Conservation (phyloP, 305 asterid genomes). For the Plantago rigida region DNA sequence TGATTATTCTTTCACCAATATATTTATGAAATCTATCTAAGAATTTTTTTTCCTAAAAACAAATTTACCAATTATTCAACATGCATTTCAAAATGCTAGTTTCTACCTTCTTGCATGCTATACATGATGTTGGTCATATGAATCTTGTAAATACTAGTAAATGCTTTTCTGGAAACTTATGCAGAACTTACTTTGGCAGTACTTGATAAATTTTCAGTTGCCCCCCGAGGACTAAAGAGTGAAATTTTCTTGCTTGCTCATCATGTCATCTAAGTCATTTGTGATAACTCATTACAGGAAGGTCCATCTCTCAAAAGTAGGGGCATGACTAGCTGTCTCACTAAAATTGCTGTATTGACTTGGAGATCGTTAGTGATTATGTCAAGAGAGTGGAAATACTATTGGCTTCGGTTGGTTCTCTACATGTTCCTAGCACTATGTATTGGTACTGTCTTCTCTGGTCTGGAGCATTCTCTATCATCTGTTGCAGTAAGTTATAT, state of each 20-base stretch:
- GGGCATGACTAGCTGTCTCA: conserved; percentile 58
- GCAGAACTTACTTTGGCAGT: background rate
- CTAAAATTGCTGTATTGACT: conserved; percentile 68
- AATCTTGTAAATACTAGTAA: background rate
- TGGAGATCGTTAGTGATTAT: conserved; percentile 92
- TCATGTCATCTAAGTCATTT: conserved; percentile 15
- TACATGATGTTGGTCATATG: background rate
- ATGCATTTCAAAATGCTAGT: background rate
- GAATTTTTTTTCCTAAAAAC: background rate
- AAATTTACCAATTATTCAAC: background rate
- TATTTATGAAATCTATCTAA: background rate
- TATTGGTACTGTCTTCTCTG: conserved; percentile 72
- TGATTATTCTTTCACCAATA: background rate
- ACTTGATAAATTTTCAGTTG: background rate
- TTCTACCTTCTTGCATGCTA: background rate
- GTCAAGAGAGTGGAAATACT: conserved; percentile 99
- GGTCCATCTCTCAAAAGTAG: conserved; percentile 77
- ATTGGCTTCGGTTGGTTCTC: conserved; percentile 86
- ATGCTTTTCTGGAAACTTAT: background rate
- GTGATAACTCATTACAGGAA: conserved; percentile 45
- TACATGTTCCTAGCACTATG: conserved; percentile 68
- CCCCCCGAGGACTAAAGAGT: background rate
- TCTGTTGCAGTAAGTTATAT: conserved; percentile 69
- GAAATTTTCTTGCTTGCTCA: background rate
- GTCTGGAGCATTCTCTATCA: conserved; percentile 89